Evolutionary conservation across 2,329 filamentous ascomycete genomes (phyloP), one percentile per base, ranked within the genome.

Genomic region (Rhynchosporium secalis): DNA sequence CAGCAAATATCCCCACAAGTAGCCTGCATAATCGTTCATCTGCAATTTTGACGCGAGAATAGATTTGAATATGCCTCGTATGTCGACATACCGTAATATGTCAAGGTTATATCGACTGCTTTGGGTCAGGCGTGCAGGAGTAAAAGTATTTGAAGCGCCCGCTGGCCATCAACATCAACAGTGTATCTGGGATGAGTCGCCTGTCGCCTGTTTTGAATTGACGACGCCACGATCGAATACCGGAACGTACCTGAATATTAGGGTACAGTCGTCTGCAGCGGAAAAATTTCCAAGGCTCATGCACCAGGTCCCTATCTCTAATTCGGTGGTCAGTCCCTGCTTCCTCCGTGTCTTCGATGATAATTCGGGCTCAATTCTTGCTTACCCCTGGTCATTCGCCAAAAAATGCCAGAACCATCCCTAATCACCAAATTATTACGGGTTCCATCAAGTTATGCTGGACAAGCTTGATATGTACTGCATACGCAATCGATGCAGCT

Each of bases 11-110:
- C 54, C 54, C 54, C 54, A 45, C 54, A 56, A 56, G 45, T 41
- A 54, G 51, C 56, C 56, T 31, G 48, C 41, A 43, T 29, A 28
- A 33, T 43, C 40, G 20, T 49, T 13, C 52, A 41, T 51, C 33
- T 51, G 29, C 52, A 33, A 36, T 33, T 45, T 64, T 64, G 59
- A 60, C 62, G 62, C 62, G 62, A 60, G 29, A 59, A 45, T 31
- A 49, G 45, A 41, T 60, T 33, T 31, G 31, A 9, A 52, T 60
- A 20, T 61, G 3, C 62, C 52, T 49, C 26, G 45, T 64, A 15
- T 41, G 31, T 59, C 57, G 48, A 45, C 31, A 12, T 58, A 51
- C 54, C 31, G 48, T 52, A 43, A 43, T 31, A 57, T 13, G 20
- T 36, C 46, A 29, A 49, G 55, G 48, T 29, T 51, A 29, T 28